phyloP scores from a whole-genome alignment of 257 asterid genomes.

The Cordia subcordata region DNA sequence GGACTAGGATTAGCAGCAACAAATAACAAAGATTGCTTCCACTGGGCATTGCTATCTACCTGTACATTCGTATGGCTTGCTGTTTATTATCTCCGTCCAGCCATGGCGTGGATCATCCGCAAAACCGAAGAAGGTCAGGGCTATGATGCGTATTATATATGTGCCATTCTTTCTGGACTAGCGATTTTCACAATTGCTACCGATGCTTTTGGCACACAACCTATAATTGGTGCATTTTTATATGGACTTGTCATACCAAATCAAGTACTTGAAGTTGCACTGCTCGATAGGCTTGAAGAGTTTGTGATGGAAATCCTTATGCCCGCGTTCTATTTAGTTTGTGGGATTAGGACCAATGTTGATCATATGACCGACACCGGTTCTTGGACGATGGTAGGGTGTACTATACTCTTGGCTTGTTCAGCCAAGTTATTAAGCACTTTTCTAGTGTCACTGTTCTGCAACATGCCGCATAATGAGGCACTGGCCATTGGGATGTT shows the following conservation, averaged over 20 bases:
- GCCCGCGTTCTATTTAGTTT: conserved; percentile 77
- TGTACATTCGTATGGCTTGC: conserved; percentile 31
- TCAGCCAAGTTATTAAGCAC: conserved; percentile 47
- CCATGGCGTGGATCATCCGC: conserved; percentile 55
- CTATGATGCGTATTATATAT: conserved; percentile 70
- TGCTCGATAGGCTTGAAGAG: conserved; percentile 69
- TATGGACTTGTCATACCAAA: conserved; percentile 74
- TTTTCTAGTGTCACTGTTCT: conserved; percentile 24
- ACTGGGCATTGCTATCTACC: conserved; percentile 47
- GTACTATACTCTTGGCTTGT: conserved; percentile 31
- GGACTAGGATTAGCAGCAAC: conserved; percentile 44
- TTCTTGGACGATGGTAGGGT: conserved; percentile 20
- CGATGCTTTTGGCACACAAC: conserved; percentile 75
- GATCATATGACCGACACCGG: conserved; percentile 13
- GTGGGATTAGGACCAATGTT: conserved; percentile 66
- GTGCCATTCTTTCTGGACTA: conserved; percentile 54
- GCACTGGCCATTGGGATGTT: conserved; percentile 65
- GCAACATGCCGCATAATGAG: conserved; percentile 36
- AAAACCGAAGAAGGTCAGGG: conserved; percentile 78
- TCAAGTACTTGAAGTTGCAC: conserved; percentile 62
- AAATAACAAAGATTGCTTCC: conserved; percentile 10
- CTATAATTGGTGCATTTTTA: conserved; percentile 82
- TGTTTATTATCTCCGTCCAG: conserved; percentile 52
- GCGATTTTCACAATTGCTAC: conserved; percentile 49
- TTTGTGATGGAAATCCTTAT: conserved; percentile 64